phyloP scores from a whole-genome alignment of 2,329 filamentous ascomycete genomes.

The Scedosporium dehoogii region DNA sequence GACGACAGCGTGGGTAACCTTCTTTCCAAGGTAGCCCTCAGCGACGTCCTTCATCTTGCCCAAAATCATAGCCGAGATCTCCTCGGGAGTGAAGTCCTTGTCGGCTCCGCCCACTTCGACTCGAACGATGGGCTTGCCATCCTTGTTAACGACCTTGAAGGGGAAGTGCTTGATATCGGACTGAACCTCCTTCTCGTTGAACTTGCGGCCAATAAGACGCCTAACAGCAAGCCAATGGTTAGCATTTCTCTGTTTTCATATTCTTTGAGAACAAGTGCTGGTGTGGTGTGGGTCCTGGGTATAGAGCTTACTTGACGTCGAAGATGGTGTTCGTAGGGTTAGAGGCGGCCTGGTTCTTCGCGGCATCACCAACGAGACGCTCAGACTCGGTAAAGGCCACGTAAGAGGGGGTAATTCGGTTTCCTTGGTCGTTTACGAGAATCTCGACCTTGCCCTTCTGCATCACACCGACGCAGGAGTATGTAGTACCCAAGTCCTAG shows the following conservation, averaged over 20 bases:
- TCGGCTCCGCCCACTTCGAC: slow-evolving; percentile 55
- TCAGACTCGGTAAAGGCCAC: slow-evolving; percentile 96
- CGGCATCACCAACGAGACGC: slow-evolving; percentile 91
- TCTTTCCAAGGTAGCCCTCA: slow-evolving; percentile 70
- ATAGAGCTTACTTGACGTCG: slow-evolving; percentile 69
- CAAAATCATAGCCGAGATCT: slow-evolving; percentile 71
- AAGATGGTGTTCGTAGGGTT: slow-evolving; percentile 71
- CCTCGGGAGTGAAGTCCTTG: slow-evolving; percentile 71
- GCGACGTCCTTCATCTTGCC: slow-evolving; percentile 80
- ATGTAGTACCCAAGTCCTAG: slow-evolving; percentile 77
- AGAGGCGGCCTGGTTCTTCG: slow-evolving; percentile 85
- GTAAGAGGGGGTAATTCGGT: slow-evolving; percentile 92
- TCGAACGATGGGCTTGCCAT: slow-evolving; percentile 79
- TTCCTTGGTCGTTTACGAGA: slow-evolving; percentile 91
- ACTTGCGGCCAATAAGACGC: slow-evolving; percentile 80
- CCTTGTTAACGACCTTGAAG: slow-evolving; percentile 84
- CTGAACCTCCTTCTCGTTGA: slow-evolving; percentile 76
- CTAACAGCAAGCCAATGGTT: slow-evolving; percentile 28
- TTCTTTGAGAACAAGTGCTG: not conserved
- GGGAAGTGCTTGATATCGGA: slow-evolving; percentile 96
- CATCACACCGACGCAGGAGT: slow-evolving; percentile 90
- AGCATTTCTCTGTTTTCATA: slow-evolving; percentile 8
- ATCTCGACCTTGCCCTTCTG: slow-evolving; percentile 92
- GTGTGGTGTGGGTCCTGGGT: not conserved
- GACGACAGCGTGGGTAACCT: slow-evolving; percentile 79